These are phyloP conservation scores for Luvunga scandens DNA, from an alignment of 345 rosid genomes.

Conservation along the genomic window DNA sequence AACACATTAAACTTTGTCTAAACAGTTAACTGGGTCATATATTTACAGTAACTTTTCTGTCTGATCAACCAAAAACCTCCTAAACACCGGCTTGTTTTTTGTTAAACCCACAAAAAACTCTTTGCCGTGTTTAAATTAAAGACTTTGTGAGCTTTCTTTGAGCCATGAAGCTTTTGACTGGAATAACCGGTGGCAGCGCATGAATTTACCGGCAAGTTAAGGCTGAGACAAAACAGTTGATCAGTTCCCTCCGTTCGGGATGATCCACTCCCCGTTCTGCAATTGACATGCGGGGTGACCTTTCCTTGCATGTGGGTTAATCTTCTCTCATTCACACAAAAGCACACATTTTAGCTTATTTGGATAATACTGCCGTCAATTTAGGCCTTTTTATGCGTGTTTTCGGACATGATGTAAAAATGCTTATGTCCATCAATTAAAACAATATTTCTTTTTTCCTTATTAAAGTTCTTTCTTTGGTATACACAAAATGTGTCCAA, in stretches of 20 bases:
- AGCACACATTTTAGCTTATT: background rate
- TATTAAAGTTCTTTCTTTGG: no score
- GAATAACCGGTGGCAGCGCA: slow-evolving; percentile 14
- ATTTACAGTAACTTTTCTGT: background rate
- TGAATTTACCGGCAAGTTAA: slow-evolving; percentile 19
- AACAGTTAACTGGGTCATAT: background rate
- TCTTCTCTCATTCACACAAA: slow-evolving; percentile 29
- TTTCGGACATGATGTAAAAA: no score
- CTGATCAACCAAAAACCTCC: slow-evolving; percentile 27
- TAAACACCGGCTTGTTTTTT: slow-evolving; percentile 5
- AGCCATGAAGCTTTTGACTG: background rate
- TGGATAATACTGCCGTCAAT: background rate
- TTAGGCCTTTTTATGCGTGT: background rate
- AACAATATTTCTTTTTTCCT: background rate
- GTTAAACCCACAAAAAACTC: slow-evolving; percentile 23
- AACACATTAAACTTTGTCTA: background rate
- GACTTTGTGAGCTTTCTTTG: background rate
- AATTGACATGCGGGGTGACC: slow-evolving; percentile 28
- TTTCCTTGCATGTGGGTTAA: slow-evolving; percentile 20
- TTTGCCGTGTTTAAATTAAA: background rate
- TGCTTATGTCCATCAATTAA: background rate
- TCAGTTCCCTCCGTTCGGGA: slow-evolving; percentile 30
- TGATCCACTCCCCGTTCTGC: slow-evolving; percentile 24
- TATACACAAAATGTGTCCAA: no score
- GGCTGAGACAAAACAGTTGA: slow-evolving; percentile 13